These are phyloP conservation scores for Apiospora marii DNA, from an alignment of 2,329 filamentous ascomycete species.

Conservation along the genomic window DNA sequence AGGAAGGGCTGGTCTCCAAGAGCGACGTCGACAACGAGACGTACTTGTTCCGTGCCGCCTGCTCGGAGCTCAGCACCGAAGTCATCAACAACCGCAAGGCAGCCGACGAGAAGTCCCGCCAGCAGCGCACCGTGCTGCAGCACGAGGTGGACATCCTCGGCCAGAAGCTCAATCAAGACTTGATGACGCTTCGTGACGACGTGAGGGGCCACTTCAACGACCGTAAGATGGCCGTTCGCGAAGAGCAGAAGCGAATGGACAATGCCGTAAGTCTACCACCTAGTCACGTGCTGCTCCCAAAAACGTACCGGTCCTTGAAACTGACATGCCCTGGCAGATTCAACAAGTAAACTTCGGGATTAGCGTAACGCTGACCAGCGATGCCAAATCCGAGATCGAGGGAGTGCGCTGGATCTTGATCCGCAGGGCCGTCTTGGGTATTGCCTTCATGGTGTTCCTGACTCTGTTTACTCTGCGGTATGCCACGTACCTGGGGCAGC, in stretches of 20 bases:
- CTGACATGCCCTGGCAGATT: constrained; percentile 58
- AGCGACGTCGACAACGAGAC: constrained; percentile 93
- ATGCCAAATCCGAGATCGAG: constrained; percentile 91
- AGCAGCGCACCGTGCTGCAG: constrained; percentile 85
- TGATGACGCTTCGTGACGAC: constrained; percentile 82
- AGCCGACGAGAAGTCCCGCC: constrained; percentile 81
- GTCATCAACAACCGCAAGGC: constrained; percentile 79
- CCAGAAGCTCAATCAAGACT: constrained; percentile 85
- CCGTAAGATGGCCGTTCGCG: constrained; percentile 87
- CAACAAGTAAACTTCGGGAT: constrained; percentile 98
- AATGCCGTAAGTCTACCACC: constrained; percentile 66
- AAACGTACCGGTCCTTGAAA: no score
- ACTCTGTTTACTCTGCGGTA: constrained; percentile 68
- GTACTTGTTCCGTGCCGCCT: constrained; percentile 93
- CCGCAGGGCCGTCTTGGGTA: constrained; percentile 68
- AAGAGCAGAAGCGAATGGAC: constrained; percentile 86
- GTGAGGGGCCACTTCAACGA: constrained; percentile 98
- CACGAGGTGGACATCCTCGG: constrained; percentile 94
- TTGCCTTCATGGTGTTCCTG: constrained; percentile 70
- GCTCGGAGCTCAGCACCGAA: constrained; percentile 88
- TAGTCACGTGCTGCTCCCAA: no score
- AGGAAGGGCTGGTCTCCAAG: constrained; percentile 83
- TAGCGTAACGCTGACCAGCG: constrained; percentile 86
- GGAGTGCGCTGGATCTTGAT: constrained; percentile 86
- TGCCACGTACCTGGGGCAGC: constrained; percentile 62